These are phyloP conservation scores for Globisporangium cystogenes DNA, from an alignment of 352 stramenopile genomes.

Conservation along the genomic window DNA sequence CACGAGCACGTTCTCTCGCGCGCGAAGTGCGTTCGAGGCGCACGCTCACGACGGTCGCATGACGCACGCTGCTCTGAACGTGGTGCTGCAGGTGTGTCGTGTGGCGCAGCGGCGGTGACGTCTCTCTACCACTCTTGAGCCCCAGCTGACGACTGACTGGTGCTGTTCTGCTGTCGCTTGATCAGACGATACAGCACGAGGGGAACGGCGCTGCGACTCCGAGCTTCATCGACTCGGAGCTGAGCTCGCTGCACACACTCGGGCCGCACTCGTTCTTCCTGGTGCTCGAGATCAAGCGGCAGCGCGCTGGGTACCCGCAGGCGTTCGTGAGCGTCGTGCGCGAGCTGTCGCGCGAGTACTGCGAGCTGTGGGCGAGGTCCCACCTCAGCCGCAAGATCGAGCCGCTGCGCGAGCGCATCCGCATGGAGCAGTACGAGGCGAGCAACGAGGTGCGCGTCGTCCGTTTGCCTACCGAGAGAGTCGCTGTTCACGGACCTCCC, in stretches of 20 bases:
- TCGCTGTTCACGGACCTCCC: background rate
- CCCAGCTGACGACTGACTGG: background rate
- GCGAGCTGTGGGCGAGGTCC: constrained; percentile 53
- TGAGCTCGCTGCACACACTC: constrained; percentile 27
- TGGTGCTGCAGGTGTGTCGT: constrained; percentile 27
- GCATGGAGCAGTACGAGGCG: constrained; percentile 60
- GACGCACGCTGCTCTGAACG: constrained; percentile 15
- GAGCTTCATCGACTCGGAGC: constrained; percentile 65
- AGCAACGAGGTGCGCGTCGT: constrained; percentile 59
- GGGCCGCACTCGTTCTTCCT: constrained; percentile 58
- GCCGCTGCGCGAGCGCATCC: constrained; percentile 50
- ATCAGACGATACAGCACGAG: constrained; percentile 3
- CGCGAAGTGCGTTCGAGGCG: constrained; percentile 21
- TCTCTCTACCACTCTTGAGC: too few species aligned
- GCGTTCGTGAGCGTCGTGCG: constrained; percentile 53
- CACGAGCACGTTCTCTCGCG: constrained; percentile 8
- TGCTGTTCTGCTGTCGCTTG: background rate
- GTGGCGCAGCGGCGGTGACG: too few species aligned
- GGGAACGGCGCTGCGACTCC: background rate
- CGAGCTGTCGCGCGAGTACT: constrained; percentile 57
- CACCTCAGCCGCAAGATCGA: constrained; percentile 60
- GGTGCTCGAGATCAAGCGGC: constrained; percentile 34
- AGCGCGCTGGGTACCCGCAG: constrained; percentile 26
- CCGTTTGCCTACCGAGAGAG: background rate
- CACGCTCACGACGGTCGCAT: constrained; percentile 21